Conservation (phyloP, 2,329 filamentous ascomycete species). For the Cladosporium sphaerospermum region DNA sequence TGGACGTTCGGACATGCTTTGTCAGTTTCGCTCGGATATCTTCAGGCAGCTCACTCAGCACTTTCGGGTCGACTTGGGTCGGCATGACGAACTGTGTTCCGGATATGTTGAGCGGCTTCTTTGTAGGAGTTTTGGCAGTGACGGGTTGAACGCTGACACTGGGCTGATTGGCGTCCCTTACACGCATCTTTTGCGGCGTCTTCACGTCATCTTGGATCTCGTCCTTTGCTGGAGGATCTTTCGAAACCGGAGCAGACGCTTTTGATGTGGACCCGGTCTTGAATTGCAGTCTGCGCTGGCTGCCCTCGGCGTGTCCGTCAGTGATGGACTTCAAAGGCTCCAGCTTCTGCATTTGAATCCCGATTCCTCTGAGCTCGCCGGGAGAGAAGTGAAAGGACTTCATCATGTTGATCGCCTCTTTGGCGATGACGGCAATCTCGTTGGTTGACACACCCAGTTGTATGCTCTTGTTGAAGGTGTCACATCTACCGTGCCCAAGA, state of each 20-base stretch:
- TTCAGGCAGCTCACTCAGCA: conserved; percentile 73
- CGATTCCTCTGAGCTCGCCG: conserved; percentile 86
- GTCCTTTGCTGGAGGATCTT: conserved; percentile 30
- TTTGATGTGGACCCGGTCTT: conserved; percentile 37
- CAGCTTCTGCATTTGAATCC: conserved; percentile 88
- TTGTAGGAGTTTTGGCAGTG: conserved; percentile 44
- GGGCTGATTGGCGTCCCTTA: conserved; percentile 24
- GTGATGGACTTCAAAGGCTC: conserved; percentile 63
- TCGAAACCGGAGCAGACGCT: conserved; percentile 14
- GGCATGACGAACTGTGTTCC: conserved; percentile 93
- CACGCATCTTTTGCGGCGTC: conserved; percentile 31
- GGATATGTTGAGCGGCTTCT: conserved; percentile 65
- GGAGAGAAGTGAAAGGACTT: conserved; percentile 77
- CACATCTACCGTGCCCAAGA: conserved; percentile 90
- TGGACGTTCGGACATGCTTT: conserved; percentile 42
- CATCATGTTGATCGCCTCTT: conserved; percentile 79
- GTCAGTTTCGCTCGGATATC: conserved; percentile 76
- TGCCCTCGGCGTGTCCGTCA: conserved; percentile 56
- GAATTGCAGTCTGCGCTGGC: conserved; percentile 74
- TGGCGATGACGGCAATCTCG: conserved; percentile 61
- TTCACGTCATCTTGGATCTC: conserved; percentile 41
- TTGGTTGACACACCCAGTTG: conserved; percentile 80
- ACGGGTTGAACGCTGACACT: conserved; percentile 32
- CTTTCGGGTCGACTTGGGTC: conserved; percentile 70
- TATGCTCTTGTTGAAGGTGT: conserved; percentile 84